Conservation (phyloP, 2,329 filamentous ascomycete genomes). For the Metarhizium guizhouense region DNA sequence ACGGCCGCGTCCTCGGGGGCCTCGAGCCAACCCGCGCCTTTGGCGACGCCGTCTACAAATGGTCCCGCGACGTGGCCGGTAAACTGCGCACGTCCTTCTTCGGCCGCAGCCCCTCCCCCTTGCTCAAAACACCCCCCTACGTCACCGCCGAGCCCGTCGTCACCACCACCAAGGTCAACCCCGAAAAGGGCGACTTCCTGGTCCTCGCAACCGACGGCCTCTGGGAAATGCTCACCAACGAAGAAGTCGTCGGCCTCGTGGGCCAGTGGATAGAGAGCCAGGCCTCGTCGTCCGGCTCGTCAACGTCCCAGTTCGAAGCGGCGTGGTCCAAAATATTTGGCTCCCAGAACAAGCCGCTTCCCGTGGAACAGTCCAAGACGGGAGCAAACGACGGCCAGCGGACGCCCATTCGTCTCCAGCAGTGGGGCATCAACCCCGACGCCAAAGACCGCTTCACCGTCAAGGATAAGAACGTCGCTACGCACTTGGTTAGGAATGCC, state of each 20-base stretch:
- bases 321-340: slow-evolving; percentile 60
- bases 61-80: slow-evolving; percentile 76
- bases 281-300: slow-evolving; percentile 27
- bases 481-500: slow-evolving; percentile 89
- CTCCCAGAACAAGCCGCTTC: slow-evolving; percentile 46
- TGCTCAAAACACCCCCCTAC: slow-evolving; percentile 87
- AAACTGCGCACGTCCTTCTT: slow-evolving; percentile 83
- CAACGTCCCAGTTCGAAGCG: slow-evolving; percentile 57
- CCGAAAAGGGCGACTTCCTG: slow-evolving; percentile 85
- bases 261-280: slow-evolving; percentile 94
- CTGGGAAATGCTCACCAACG: slow-evolving; percentile 99
- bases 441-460: slow-evolving; percentile 80
- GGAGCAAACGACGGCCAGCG: slow-evolving; percentile 60
- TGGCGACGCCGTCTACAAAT: slow-evolving; percentile 95
- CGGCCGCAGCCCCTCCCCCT: slow-evolving; percentile 64
- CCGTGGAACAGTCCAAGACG: slow-evolving; percentile 58
- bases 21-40: slow-evolving; percentile 91
- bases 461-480: slow-evolving; percentile 92
- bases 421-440: slow-evolving; percentile 76
- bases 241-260: slow-evolving; percentile 93
- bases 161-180: slow-evolving; percentile 85
- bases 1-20: slow-evolving; percentile 84
- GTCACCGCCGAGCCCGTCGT: slow-evolving; percentile 94
- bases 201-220: slow-evolving; percentile 94
- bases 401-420: slow-evolving; percentile 77